Base-by-base conservation (phyloP, 225 moss, liverwort and hornwort species). In the Neckera pumila region DNA sequence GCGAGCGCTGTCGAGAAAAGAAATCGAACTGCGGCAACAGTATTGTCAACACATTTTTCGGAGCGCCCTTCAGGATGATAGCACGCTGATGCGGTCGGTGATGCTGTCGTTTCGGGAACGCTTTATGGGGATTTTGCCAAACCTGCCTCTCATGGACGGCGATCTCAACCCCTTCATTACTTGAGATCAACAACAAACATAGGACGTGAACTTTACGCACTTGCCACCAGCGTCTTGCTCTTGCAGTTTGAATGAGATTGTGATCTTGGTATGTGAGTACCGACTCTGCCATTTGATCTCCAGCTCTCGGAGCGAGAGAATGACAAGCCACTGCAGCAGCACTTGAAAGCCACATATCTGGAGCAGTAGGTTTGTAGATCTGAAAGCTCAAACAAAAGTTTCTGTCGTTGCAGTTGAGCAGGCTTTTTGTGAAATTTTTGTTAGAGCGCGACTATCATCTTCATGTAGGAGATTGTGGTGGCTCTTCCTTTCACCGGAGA, bases 111-210 rank as follows among this genome's bases (percentile, higher is more conserved):
- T 96, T 58, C 86, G 90, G 82, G 91, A 91, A 70, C 91, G 96
- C 17, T 96, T 96, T 15, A 93, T 93, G 93, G 94, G 94, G 74
- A 92, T 93, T 80, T 77, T 93, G 84, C 92, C 93, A 3, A 94
- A 94, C 82, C 80, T 94, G 10, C 89, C 93, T 49, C 87, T 92
- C 57, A 81, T 58, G 51, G 87, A 92, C 77, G 87, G 60, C n/a
- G 90, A 90, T n/a, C 86, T 87, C 71, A 78, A 73, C n/a, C 78
- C 71, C 61, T 79, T 61, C 33, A 71, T 88, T 60, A 83, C 87
- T 45, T 90, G 87, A 90, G 47, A 21, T 63, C 36, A 28, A 43
- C 43, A 56, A 26, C 66, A 42, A 17, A 27, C 61, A n/a, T 56
- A 71, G 12, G 10, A 79, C 12, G 51, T 58, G 36, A 53, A 16